Evolutionary conservation across 1,139 yeast genomes (phyloP).

Genomic region (Sugiyamaella japonica): DNA sequence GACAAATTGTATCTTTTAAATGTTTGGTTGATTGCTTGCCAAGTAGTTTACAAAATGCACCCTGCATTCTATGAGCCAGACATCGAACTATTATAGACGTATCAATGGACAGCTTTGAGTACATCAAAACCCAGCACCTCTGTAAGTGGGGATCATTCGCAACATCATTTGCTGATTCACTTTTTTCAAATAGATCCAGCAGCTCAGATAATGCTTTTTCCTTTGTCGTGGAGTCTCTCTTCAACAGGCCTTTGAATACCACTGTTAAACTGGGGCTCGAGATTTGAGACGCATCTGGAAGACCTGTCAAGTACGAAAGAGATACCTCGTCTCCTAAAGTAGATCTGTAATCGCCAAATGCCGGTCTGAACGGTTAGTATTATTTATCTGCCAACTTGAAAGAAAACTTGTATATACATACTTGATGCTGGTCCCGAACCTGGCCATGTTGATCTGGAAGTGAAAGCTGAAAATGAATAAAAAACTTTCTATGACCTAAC

Average conservation of each 20-base stretch:
- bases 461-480: not conserved
- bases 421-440: not conserved
- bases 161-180: not conserved
- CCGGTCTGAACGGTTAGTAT: conserved; percentile 8
- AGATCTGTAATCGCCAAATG: conserved; percentile 19
- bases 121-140: conserved; percentile 76
- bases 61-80: conserved; percentile 64
- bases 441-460: not conserved
- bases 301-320: conserved; percentile 71
- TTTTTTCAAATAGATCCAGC: conserved; percentile 30
- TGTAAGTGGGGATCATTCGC: conserved; percentile 48
- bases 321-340: conserved; percentile 62
- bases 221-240: conserved; percentile 79
- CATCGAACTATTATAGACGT: conserved; percentile 64
- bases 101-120: conserved; percentile 75
- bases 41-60: conserved; percentile 48
- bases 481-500: not conserved
- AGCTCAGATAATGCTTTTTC: conserved; percentile 75
- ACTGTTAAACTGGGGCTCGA: conserved; percentile 59
- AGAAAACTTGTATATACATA: not conserved
- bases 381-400: not conserved
- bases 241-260: conserved; percentile 69
- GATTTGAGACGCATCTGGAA: conserved; percentile 69
- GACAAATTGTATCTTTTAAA: conserved; percentile 67
- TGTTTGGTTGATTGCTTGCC: conserved; percentile 67